These are phyloP conservation scores for Biscogniauxia marginata DNA, from an alignment of 2,329 filamentous ascomycete genomes.

Conservation along the genomic window DNA sequence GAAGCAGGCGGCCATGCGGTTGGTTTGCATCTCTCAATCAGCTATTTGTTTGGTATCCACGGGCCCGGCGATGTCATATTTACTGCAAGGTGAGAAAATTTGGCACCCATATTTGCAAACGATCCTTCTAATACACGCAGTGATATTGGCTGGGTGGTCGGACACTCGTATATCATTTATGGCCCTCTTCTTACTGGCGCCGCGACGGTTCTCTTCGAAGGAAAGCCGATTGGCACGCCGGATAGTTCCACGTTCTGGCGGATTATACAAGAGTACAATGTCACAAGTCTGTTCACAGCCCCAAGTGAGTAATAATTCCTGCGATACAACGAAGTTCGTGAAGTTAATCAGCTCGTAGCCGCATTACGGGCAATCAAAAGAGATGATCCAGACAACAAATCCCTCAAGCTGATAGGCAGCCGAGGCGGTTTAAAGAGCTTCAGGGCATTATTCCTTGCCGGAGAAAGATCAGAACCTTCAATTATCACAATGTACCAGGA, in stretches of 20 bases:
- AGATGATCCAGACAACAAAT: conserved; percentile 74
- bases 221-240: conserved; percentile 89
- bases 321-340: background rate
- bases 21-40: conserved; percentile 76
- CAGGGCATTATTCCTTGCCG: conserved; percentile 77
- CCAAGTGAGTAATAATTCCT: conserved; percentile 51
- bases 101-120: background rate
- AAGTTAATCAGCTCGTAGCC: conserved; percentile 29
- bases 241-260: conserved; percentile 88
- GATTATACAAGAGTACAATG: conserved; percentile 79
- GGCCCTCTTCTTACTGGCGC: conserved; percentile 82
- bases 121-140: conserved; percentile 24
- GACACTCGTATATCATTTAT: conserved; percentile 85
- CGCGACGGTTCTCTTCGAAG: conserved; percentile 85
- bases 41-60: conserved; percentile 78
- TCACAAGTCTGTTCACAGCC: conserved; percentile 82
- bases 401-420: conserved; percentile 62
- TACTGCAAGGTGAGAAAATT: conserved; percentile 40
- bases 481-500: conserved; percentile 80
- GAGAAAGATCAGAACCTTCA: conserved; percentile 84
- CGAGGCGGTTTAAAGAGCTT: conserved; percentile 71
- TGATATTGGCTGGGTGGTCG: conserved; percentile 92
- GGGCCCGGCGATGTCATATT: conserved; percentile 73
- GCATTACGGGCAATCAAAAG: conserved; percentile 84
- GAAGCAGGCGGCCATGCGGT: conserved; percentile 87